phyloP scores from a whole-genome alignment of 2,329 filamentous ascomycete species.

The Magnaporthiopsis rhizophila region DNA sequence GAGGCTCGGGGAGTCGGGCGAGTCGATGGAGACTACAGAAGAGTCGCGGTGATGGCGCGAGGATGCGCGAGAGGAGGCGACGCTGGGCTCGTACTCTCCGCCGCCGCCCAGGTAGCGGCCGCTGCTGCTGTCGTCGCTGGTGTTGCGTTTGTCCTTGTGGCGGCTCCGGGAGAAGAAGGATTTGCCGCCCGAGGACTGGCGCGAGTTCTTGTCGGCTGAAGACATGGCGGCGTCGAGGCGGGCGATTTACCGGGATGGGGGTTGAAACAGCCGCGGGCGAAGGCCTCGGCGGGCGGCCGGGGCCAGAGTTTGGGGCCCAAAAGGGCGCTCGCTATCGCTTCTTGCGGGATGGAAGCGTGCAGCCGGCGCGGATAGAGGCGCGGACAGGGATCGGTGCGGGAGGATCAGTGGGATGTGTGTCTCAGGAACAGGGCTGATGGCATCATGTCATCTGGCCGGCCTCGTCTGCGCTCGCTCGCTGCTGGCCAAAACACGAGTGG shows the following conservation, averaged over 20 bases:
- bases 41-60: conserved; percentile 70
- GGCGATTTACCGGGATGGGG: conserved; percentile 11
- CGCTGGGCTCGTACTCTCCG: conserved; percentile 54
- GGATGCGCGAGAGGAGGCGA: conserved; percentile 60
- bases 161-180: conserved; percentile 88
- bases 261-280: conserved; percentile 16
- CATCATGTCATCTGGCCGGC: conserved; percentile 28
- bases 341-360: neutral
- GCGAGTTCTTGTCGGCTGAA: conserved; percentile 61
- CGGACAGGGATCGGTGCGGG: neutral
- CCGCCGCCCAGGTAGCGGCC: conserved; percentile 39
- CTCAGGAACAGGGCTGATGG: conserved; percentile 30
- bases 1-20: conserved; percentile 53
- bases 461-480: neutral
- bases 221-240: conserved; percentile 35
- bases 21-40: conserved; percentile 64
- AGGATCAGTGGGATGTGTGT: conserved; percentile 29
- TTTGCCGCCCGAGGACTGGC: conserved; percentile 63
- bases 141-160: conserved; percentile 62
- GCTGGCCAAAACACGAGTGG: neutral
- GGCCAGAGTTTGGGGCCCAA: conserved; percentile 1
- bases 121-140: conserved; percentile 40
- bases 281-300: conserved; percentile 1
- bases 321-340: conserved; percentile 9
- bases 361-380: neutral